Evolutionary conservation across 2,329 filamentous ascomycete species (phyloP), one percentile per base, ranked within the genome.

Genomic region (Dactylonectria macrodidyma): DNA sequence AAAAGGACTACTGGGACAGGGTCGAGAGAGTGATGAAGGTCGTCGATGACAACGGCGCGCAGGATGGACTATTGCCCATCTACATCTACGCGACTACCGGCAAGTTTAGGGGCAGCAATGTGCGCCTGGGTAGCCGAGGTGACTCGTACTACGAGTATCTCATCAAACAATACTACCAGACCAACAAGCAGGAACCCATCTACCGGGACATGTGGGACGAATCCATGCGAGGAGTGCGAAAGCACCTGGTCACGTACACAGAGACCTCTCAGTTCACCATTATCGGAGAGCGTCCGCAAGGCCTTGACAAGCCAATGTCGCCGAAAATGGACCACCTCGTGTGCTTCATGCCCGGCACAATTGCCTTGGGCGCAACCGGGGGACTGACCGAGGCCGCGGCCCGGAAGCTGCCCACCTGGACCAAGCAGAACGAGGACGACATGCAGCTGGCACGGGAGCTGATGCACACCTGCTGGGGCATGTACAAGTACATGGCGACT

Each of bases 131-230:
- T 46, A 98, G 94, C 79, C 90, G 96, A 68, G 96, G 96, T 52
- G 96, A 99, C 84, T 98, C 95, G 55, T 99, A 98, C 83, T 99
- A 99, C 82, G 94, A 99, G 83, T 99, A 99, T 80, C 89, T 99
- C 58, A 97, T 98, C 85, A 99, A 99, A 84, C 96, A 99, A 80
- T 98, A 97, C 79, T 87, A 98, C 22, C 96, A 99, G 81, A 99
- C 96, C 12, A 93, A 93, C 64, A 90, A 93, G 78, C 87, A 95
- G 77, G 95, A 99, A 79, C 86, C 90, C 0, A 83, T 98, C 16
- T 99, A 99, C 81, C 86, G 91, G 71, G 93, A 96, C 14, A 93
- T 99, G 91, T 99, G 97, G 95, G 88, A 95, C 46, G 93, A 99
- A 78, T 88, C 94, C 14, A 85, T 99, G 52, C 85, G 85, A 16